A percentile compares a stretch with the other conserved stretches of the same genome.
Conservation (phyloP, 139 green algal genomes). For the Chlamydomonas schloesseri region DNA sequence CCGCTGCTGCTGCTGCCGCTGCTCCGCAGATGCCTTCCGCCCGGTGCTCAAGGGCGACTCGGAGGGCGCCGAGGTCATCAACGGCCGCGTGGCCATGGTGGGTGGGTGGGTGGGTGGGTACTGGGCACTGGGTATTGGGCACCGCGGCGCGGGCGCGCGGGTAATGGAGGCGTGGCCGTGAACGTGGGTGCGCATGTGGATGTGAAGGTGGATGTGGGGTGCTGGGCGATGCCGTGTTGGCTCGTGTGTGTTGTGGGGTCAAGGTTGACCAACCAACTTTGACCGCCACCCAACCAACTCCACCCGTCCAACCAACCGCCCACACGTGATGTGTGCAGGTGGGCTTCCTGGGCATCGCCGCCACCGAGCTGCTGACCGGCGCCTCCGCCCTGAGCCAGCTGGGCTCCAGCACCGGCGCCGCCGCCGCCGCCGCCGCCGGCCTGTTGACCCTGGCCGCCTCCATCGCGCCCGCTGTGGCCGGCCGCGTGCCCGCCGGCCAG, state of each 20-base stretch:
- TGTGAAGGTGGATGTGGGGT: no score
- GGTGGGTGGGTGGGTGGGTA: background rate
- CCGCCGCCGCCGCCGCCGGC: background rate
- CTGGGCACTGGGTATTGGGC: background rate
- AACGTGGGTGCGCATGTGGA: no score
- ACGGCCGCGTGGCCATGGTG: conserved; percentile 37
- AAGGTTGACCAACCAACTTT: no score
- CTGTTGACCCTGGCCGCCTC: conserved; percentile 10
- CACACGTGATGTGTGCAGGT: background rate
- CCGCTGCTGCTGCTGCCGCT: no score
- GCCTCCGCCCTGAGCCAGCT: conserved; percentile 33
- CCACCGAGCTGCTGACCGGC: conserved; percentile 2
- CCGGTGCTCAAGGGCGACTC: conserved; percentile 18
- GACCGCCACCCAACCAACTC: no score
- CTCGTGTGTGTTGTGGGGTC: no score
- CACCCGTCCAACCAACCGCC: no score
- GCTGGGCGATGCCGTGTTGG: no score
- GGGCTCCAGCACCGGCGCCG: background rate
- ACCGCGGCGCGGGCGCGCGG: no score
- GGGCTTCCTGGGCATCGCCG: conserved; percentile 25
- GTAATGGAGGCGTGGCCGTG: no score
- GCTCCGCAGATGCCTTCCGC: background rate
- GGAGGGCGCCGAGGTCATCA: conserved; percentile 25
- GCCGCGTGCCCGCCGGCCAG: background rate
- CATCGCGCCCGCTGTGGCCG: conserved; percentile 21